phyloP scores from a whole-genome alignment of 495 filamentous ascomycete genomes.

The Penicillium fimorum region DNA sequence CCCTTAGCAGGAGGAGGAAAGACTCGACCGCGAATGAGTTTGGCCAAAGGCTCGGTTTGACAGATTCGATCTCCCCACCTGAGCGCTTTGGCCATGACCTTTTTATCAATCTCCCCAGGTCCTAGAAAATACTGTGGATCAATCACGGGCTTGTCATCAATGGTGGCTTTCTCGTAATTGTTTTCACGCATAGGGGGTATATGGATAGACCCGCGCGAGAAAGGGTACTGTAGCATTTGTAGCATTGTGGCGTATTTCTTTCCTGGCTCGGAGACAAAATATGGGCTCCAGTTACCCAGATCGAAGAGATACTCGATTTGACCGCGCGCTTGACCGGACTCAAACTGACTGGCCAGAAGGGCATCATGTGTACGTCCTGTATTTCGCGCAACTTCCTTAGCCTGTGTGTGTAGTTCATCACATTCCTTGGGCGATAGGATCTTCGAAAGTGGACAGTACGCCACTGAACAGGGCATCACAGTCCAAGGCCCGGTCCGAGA shows the following conservation, averaged over 20 bases:
- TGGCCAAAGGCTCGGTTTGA: conserved; percentile 37
- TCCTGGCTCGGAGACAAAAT: conserved; percentile 33
- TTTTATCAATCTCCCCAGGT: conserved; percentile 39
- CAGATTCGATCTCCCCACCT: conserved; percentile 46
- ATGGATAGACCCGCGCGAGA: conserved; percentile 49
- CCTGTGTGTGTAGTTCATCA: conserved; percentile 5
- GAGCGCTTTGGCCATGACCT: conserved; percentile 39
- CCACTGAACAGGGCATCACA: conserved; percentile 40
- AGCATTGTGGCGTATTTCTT: conserved; percentile 54
- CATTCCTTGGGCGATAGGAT: conserved; percentile 27
- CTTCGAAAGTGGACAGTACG: conserved; percentile 45
- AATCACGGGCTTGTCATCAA: conserved; percentile 39
- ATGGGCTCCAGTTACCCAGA: conserved; percentile 48
- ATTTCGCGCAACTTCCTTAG: conserved; percentile 1
- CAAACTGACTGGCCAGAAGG: conserved; percentile 30
- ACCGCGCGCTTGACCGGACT: conserved; percentile 30
- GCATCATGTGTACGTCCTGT: conserved; percentile 8
- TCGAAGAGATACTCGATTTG: conserved; percentile 55
- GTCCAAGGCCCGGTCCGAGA: conserved; percentile 36
- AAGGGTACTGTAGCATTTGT: conserved; percentile 55
- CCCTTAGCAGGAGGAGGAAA: conserved; percentile 32
- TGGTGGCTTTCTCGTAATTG: conserved; percentile 1
- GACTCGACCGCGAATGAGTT: conserved; percentile 38
- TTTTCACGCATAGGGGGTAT: conserved; percentile 24
- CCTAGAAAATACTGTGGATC: conserved; percentile 46